Evolutionary conservation across 1,284 basidiomycete genomes (phyloP), one percentile per base, ranked within the genome.

Genomic region (Mycosarcoma mackinlayi): DNA sequence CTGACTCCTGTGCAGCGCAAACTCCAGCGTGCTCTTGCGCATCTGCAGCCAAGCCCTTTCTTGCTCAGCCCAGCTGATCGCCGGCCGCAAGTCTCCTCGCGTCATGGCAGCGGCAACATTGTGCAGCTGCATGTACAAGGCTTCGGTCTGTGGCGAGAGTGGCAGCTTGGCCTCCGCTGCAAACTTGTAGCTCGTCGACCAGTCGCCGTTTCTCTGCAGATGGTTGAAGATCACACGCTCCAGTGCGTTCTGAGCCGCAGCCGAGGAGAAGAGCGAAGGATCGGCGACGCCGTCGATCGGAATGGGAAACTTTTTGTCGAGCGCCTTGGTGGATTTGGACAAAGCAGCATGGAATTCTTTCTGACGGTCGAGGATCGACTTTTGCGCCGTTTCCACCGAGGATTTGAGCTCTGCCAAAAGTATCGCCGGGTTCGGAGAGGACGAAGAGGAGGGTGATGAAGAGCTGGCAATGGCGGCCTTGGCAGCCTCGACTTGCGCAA

Each of bases 301-400:
- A 10, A 58, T 66, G n/a, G 77, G 62, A 30, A 80, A 79, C 49
- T 72, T 76, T 11, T 68, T 68, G 23, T 81, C 78, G 31, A 80
- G 63, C 13, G 75, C 67, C 39, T 78, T 76, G 18, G 68, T 63
- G 2, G 78, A 49, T 33, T 77, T 78, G 40, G 57, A 54, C 2
- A 81, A 61, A 1, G 73, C 74, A 1, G 57, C 63, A 42, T 81
- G 73, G 37, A 71, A 72, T 45, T 79, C 75, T 34, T 73, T 71
- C 19, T 81, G 76, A 14, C 70, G 59, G 5, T 76, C 77, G 13
- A 66, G 59, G 39, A 81, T 60, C n/a, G 46, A 54, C 27, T 71
- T 69, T 21, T 73, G 68, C 10, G 71, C 47, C 6, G 42, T n/a
- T 6, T 75, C 58, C 27, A 79, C 54, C n/a, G 51, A 35, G 1